A percentile compares a stretch with the other conserved stretches of the same genome.
Evolutionary conservation across 2,329 filamentous ascomycete species (phyloP).

Genomic region (Graphilbum fragrans): DNA sequence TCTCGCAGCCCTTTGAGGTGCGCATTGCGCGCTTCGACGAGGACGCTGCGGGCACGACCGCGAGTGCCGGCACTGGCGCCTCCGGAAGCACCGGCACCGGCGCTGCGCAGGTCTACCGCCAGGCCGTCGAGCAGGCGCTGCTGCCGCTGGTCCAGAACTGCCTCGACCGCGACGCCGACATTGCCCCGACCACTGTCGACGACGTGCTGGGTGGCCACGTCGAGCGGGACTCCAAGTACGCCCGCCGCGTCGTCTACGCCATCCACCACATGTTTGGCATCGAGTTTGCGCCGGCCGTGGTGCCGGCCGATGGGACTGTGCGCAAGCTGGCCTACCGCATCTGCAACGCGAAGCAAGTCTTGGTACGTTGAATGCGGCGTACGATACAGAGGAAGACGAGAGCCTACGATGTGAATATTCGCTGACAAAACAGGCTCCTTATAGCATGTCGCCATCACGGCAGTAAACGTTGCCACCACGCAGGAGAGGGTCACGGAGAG

Average conservation of each 20-base stretch:
- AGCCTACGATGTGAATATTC: not conserved
- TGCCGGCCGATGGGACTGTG: slow-evolving; percentile 83
- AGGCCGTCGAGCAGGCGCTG: slow-evolving; percentile 63
- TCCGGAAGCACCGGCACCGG: not conserved
- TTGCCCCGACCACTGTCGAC: slow-evolving; percentile 67
- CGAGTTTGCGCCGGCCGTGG: slow-evolving; percentile 86
- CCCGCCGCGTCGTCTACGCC: slow-evolving; percentile 82
- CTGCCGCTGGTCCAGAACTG: slow-evolving; percentile 83
- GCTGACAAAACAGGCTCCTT: slow-evolving; percentile 43
- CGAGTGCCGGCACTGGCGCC: not conserved
- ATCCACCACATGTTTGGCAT: slow-evolving; percentile 96
- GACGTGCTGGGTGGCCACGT: slow-evolving; percentile 79
- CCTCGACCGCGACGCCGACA: slow-evolving; percentile 81
- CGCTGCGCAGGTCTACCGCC: slow-evolving; percentile 46
- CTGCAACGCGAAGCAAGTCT: slow-evolving; percentile 86
- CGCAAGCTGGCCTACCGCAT: slow-evolving; percentile 88
- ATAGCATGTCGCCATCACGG: slow-evolving; percentile 53
- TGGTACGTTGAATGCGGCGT: slow-evolving; percentile 45
- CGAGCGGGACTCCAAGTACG: slow-evolving; percentile 79
- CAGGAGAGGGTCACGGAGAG: too few species aligned
- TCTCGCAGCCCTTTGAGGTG: slow-evolving; percentile 88
- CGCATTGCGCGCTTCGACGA: slow-evolving; percentile 69
- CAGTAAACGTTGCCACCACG: slow-evolving; percentile 1
- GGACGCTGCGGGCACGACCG: slow-evolving; percentile 49
- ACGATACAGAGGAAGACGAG: not conserved